These are phyloP conservation scores for Tuber microsphaerosporum DNA, from an alignment of 495 filamentous ascomycete genomes.

Conservation along the genomic window DNA sequence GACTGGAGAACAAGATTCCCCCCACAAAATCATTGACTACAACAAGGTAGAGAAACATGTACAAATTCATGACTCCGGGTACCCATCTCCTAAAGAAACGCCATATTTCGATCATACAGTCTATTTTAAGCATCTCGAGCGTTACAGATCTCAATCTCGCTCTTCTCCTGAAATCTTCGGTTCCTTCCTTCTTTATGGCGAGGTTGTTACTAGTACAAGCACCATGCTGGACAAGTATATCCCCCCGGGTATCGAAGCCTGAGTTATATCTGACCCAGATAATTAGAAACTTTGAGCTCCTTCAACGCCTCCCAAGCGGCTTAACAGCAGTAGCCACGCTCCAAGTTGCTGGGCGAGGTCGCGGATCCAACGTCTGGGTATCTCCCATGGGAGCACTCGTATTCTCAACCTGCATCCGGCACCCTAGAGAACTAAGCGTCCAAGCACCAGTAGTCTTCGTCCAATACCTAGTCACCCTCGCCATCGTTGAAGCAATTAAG, in stretches of 20 bases:
- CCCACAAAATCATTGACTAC: constrained; percentile 67
- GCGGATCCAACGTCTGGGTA: constrained; percentile 90
- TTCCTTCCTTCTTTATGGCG: constrained; percentile 71
- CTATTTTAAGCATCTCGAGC: constrained; percentile 64
- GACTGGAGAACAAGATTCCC: constrained; percentile 21
- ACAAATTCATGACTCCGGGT: constrained; percentile 60
- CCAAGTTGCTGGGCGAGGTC: constrained; percentile 84
- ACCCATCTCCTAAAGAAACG: constrained; percentile 66
- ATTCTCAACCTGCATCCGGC: constrained; percentile 78
- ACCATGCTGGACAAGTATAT: constrained; percentile 84
- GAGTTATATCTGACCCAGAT: constrained; percentile 29
- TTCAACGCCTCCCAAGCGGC: constrained; percentile 68
- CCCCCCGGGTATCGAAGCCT: neutral
- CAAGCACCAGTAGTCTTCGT: constrained; percentile 85
- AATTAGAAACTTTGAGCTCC: constrained; percentile 65
- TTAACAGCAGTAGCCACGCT: constrained; percentile 86
- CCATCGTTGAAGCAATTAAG: constrained; percentile 79
- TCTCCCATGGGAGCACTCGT: constrained; percentile 79
- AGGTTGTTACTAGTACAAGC: constrained; percentile 89
- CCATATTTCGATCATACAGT: constrained; percentile 81
- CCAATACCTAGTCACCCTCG: constrained; percentile 85
- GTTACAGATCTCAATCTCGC: constrained; percentile 55
- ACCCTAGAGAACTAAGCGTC: constrained; percentile 61
- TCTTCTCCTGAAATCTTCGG: constrained; percentile 63
- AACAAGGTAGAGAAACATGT: constrained; percentile 64